These are phyloP conservation scores for Suhomyces guaymorum DNA, from an alignment of 1,139 yeast species.

Conservation along the genomic window DNA sequence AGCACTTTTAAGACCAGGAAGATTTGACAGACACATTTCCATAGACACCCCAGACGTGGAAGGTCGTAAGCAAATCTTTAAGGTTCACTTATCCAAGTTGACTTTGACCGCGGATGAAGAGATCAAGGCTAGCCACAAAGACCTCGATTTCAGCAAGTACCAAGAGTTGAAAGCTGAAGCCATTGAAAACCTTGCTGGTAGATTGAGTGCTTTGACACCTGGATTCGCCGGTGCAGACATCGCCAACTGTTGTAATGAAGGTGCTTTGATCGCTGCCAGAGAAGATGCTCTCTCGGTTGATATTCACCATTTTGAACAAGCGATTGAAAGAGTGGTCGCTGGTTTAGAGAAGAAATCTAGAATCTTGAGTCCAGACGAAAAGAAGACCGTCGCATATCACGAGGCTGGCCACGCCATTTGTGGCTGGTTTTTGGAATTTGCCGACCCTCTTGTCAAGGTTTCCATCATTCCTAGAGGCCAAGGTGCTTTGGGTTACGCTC, in stretches of 20 bases:
- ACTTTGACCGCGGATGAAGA: conserved; percentile 49
- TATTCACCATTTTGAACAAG: conserved; percentile 84
- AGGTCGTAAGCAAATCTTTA: conserved; percentile 89
- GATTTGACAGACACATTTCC: conserved; percentile 91
- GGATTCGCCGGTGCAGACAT: conserved; percentile 98
- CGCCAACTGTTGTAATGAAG: conserved; percentile 95
- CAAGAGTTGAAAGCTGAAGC: conserved; percentile 49
- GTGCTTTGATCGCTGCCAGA: conserved; percentile 95
- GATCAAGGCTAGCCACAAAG: conserved; percentile 39
- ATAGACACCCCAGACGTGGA: conserved; percentile 91
- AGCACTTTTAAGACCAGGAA: conserved; percentile 94
- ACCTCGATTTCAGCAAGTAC: conserved; percentile 49
- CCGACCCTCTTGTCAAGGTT: conserved; percentile 92
- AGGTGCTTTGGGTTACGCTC: conserved; percentile 98
- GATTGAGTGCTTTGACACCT: conserved; percentile 93
- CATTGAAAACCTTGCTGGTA: conserved; percentile 70
- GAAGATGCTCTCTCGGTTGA: conserved; percentile 66
- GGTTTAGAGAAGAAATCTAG: conserved; percentile 91
- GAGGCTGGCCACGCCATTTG: conserved; percentile 99
- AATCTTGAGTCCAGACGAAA: conserved; percentile 79
- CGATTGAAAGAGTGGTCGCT: conserved; percentile 95
- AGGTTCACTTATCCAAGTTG: conserved; percentile 76
- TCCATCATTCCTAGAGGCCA: conserved; percentile 96
- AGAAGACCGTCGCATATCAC: conserved; percentile 89
- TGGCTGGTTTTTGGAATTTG: conserved; percentile 90